These are phyloP conservation scores for Ogataea sp. DNA, from an alignment of 805 yeast genomes.

Conservation along the genomic window DNA sequence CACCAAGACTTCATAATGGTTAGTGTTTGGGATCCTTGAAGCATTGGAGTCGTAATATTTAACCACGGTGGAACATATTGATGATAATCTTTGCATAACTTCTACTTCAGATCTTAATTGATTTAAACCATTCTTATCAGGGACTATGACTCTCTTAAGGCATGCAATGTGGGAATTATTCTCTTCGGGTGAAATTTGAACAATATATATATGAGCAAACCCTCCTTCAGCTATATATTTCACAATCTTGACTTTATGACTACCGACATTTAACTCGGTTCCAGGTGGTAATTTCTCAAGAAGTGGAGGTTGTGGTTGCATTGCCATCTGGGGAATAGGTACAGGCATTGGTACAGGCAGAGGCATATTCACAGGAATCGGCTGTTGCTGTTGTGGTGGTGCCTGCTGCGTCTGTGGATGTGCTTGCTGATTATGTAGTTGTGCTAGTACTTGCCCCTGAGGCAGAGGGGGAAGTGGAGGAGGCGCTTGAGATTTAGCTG, in stretches of 20 bases:
- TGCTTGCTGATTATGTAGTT: no score
- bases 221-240: constrained; percentile 52
- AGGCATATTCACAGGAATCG: neutral
- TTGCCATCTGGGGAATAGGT: neutral
- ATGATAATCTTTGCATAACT: constrained; percentile 59
- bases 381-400: neutral
- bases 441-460: neutral
- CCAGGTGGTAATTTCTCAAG: constrained; percentile 30
- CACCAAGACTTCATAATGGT: constrained; percentile 73
- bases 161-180: constrained; percentile 47
- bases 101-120: constrained; percentile 69
- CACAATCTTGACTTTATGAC: constrained; percentile 35
- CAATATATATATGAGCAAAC: constrained; percentile 73
- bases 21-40: constrained; percentile 40
- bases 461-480: neutral
- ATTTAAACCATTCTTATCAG: constrained; percentile 59
- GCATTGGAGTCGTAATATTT: constrained; percentile 74
- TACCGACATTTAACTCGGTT: constrained; percentile 40
- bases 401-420: neutral
- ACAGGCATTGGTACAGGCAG: neutral
- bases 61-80: constrained; percentile 52
- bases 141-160: constrained; percentile 66
- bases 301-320: no score
- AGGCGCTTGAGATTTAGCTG: neutral
- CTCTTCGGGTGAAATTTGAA: constrained; percentile 41